Base-by-base conservation (phyloP, 805 yeast species). In the Saccharomyces paradoxus region DNA sequence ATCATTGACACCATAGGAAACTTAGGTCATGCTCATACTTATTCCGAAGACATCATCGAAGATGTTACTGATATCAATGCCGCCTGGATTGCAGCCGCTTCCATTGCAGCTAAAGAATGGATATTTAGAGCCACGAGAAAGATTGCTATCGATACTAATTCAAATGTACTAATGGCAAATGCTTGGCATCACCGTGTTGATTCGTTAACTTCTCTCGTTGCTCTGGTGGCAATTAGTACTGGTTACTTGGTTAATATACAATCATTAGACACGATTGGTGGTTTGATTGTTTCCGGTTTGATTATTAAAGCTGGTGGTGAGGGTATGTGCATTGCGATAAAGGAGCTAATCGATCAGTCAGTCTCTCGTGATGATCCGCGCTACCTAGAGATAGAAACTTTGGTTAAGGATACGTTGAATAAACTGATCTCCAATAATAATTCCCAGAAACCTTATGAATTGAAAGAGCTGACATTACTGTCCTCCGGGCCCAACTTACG, bases 141-240 rank as follows among this genome's bases (percentile, higher is more conserved):
- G 58, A 82, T 92, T 21, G 98, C 97, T 1, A 74, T 76, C 51
- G 74, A 79, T 55, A 79, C 88, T 30, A 86, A 87, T 64, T 88
- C 96, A 0, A 88, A 89, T 58, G 97, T 92, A 4, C 77, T 92
- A 50, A 82, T 88, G 46, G 98, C 98, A 3, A 92, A 92, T 66
- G 98, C 98, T 3, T 92, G 97, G 97, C 98, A 92, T 69, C 98
- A 92, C 67, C 79, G 98, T 59, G 91, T 91, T 10, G 98, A 92
- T 67, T 86, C 96, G 1, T 71, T 92, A 60, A 94, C 97, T 1
- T 88, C 97, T 0, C 77, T 86, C 17, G 97, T 91, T 12, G 97
- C 97, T 0, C 78, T 91, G 24, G 79, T 82, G 1, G 89, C 97
- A 0, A 92, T 92, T 50, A 79, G 94, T 0, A 82, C 89, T 1